phyloP scores from a whole-genome alignment of 345 rosid species.

The Eucalyptus cladocalyx region DNA sequence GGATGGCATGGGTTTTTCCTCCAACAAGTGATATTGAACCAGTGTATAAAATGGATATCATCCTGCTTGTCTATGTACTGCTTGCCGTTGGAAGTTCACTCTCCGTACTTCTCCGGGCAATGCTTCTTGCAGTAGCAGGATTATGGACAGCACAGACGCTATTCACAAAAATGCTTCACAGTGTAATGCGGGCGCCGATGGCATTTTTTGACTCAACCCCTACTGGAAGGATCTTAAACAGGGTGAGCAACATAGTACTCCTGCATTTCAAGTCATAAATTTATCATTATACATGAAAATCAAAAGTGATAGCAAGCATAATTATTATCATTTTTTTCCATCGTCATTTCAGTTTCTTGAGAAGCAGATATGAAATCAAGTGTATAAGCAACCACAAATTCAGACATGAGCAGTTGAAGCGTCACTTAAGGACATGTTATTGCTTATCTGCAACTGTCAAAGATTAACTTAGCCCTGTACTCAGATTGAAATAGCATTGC shows the following conservation, averaged over 20 bases:
- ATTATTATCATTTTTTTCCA: not conserved
- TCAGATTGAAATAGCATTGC: not conserved
- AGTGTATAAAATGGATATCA: slow-evolving; percentile 29
- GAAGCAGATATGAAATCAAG: not conserved
- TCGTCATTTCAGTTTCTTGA: not conserved
- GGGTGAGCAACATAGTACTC: slow-evolving; percentile 29
- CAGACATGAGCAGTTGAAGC: not conserved
- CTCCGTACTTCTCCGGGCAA: slow-evolving; percentile 60
- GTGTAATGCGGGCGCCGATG: slow-evolving; percentile 76
- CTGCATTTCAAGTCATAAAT: not conserved
- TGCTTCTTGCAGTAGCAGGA: slow-evolving; percentile 52
- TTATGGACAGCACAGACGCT: slow-evolving; percentile 67
- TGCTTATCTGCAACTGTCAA: not conserved
- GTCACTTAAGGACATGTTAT: not conserved
- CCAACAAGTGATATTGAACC: slow-evolving; percentile 43
- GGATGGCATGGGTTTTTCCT: slow-evolving; percentile 96
- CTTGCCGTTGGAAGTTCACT: slow-evolving; percentile 66
- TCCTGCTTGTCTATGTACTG: slow-evolving; percentile 52
- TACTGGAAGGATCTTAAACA: slow-evolving; percentile 80
- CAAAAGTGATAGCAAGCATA: not conserved
- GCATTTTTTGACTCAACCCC: slow-evolving; percentile 93
- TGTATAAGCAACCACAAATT: not conserved
- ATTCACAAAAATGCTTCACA: slow-evolving; percentile 65
- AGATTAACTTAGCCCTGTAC: not conserved
- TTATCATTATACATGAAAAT: not conserved